Evolutionary conservation across 768 basidiomycete genomes (phyloP).

Genomic region (Lentinus tigrinus): DNA sequence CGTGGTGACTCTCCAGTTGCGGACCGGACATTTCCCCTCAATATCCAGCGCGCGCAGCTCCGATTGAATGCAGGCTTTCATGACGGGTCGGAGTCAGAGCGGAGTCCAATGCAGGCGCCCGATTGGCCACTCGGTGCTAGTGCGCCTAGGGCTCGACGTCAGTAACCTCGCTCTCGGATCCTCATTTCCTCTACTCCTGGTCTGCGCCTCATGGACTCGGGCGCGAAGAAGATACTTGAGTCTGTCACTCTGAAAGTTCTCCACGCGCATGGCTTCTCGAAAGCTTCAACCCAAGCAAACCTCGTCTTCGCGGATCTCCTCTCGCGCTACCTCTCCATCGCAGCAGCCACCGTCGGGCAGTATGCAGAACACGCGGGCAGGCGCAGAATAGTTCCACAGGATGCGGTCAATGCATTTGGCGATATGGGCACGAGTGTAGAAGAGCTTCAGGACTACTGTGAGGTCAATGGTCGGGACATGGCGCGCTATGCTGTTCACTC

Average conservation of each 20-base stretch:
- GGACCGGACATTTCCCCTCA: no score
- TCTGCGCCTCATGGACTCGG: conserved; percentile 56
- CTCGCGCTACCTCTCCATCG: conserved; percentile 66
- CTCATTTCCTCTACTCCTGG: no score
- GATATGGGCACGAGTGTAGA: conserved; percentile 72
- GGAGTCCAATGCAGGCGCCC: no score
- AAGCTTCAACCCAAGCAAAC: conserved; percentile 72
- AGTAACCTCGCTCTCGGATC: neutral
- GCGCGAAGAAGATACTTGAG: conserved; percentile 62
- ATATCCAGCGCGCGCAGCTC: no score
- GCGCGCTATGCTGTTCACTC: conserved; percentile 66
- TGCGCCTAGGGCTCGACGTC: neutral
- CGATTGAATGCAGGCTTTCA: no score
- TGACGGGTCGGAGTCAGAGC: no score
- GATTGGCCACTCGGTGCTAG: no score
- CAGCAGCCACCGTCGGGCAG: conserved; percentile 65
- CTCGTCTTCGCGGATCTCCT: conserved; percentile 73
- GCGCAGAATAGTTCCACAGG: conserved; percentile 50
- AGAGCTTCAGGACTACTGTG: conserved; percentile 66
- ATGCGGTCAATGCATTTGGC: conserved; percentile 65
- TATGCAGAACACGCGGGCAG: conserved; percentile 79
- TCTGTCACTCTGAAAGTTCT: conserved; percentile 66
- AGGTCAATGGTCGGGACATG: conserved; percentile 68
- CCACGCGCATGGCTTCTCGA: conserved; percentile 75
- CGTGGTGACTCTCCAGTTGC: no score